Base-by-base conservation (phyloP, 108 stramenopile genomes). In the Cyclotella kingstonii region DNA sequence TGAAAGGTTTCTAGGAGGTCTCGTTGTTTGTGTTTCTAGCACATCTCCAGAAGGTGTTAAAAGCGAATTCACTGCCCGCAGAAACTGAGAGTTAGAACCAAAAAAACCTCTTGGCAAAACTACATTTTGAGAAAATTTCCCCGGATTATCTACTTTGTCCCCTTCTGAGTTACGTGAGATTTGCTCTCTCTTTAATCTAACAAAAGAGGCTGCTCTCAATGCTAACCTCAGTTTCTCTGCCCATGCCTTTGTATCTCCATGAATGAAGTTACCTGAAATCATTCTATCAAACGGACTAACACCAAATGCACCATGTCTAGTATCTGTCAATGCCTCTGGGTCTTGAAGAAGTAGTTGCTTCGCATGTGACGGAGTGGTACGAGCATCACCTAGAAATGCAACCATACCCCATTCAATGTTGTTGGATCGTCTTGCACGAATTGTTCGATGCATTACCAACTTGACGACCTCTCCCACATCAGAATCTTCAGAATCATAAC, bases 331-430 rank as follows among this genome's bases (percentile, higher is more conserved):
- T 12, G 66, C 70, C 38, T 73, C 77, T 5, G 70, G 70, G 36
- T 48, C 47, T 21, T 73, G 46, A 9, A 36, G 49, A 0, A 78
- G 34, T 35, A 78, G 33, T 22, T 73, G 46, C 49, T 71, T 73
- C 0, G 77, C 63, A 60, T 78, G 77, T 3, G 63, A 49, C n/a
- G 65, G 56, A 44, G 64, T 54, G n/a, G 67, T 66, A 17, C 63
- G 39, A 26, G 74, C 74, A 55, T 78, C 71, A 14, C 77, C 77
- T n/a, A 78, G 49, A 34, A 78, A 73, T 5, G 77, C 77, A 1
- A 78, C 65, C 77, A 78, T 78, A 44, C 71, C 64, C 77, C 77
- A 78, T 14, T 67, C 56, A 14, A 78, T 78, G 15, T 60, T 72
- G 14, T 65, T 65, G 30, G 51, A 54, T 10, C 59, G 38, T 33